These are phyloP conservation scores for Pleurotus ostreatus DNA, from an alignment of 768 basidiomycete genomes.

Conservation along the genomic window DNA sequence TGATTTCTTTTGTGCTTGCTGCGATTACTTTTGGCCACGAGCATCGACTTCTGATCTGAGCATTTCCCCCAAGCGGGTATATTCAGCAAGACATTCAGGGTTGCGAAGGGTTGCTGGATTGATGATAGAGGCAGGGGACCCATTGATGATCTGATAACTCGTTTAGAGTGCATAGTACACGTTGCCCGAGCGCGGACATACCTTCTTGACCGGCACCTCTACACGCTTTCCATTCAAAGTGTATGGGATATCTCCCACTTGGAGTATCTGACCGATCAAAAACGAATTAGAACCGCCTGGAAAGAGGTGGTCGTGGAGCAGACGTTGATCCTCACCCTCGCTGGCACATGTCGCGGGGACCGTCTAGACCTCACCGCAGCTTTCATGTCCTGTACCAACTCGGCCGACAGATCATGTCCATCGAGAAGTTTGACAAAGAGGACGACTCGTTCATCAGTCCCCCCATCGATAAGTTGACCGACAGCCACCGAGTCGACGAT, in stretches of 20 bases:
- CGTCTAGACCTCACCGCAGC: slow-evolving; percentile 56
- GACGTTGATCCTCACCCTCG: slow-evolving; percentile 42
- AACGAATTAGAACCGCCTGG: slow-evolving; percentile 6
- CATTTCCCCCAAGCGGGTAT: slow-evolving; percentile 46
- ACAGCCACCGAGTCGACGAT: slow-evolving; percentile 63
- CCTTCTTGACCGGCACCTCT: slow-evolving; percentile 77
- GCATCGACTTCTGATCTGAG: slow-evolving; percentile 39
- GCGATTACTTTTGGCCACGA: slow-evolving; percentile 16
- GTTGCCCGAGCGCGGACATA: slow-evolving; percentile 21
- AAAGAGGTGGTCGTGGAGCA: not conserved
- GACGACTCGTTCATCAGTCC: slow-evolving; percentile 71
- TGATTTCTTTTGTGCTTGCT: no score
- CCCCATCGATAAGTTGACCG: slow-evolving; percentile 62
- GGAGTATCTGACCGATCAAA: slow-evolving; percentile 48
- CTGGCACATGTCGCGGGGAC: slow-evolving; percentile 75
- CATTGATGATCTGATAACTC: slow-evolving; percentile 66
- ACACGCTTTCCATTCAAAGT: slow-evolving; percentile 81
- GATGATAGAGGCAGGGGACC: slow-evolving; percentile 60
- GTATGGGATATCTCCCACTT: slow-evolving; percentile 69
- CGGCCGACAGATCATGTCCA: slow-evolving; percentile 43
- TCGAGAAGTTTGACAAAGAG: slow-evolving; percentile 66
- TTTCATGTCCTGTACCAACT: slow-evolving; percentile 54
- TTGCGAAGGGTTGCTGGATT: slow-evolving; percentile 73
- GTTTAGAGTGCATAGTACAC: slow-evolving; percentile 14
- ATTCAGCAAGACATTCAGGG: slow-evolving; percentile 65